Conservation (phyloP, 1,284 basidiomycete genomes). For the Hypsizygus ulmarius region DNA sequence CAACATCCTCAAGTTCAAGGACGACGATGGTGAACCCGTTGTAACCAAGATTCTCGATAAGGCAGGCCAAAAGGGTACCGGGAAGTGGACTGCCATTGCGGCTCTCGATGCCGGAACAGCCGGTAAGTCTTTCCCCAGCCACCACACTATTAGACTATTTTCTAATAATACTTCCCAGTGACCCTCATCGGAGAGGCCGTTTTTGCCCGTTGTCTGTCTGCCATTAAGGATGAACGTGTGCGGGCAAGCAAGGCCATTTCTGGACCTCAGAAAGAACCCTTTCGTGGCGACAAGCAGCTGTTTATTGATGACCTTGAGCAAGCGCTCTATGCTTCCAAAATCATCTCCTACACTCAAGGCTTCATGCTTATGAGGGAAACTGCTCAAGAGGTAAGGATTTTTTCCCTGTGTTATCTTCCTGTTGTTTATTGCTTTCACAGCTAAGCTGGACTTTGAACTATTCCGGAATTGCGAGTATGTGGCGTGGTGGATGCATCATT, state of each 20-base stretch:
- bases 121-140: constrained; percentile 42
- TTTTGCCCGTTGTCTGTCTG: constrained; percentile 96
- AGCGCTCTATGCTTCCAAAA: constrained; percentile 98
- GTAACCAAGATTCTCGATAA: constrained; percentile 93
- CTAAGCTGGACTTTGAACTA: constrained; percentile 86
- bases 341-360: constrained; percentile 98
- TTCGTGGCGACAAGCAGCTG: constrained; percentile 98
- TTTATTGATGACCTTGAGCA: constrained; percentile 99
- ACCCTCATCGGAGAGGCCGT: constrained; percentile 99
- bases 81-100: constrained; percentile 99
- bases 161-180: constrained; percentile 46
- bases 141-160: constrained; percentile 16
- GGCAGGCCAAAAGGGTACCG: constrained; percentile 99
- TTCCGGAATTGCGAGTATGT: constrained; percentile 97
- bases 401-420: constrained; percentile 1
- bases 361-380: constrained; percentile 99
- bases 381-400: constrained; percentile 77
- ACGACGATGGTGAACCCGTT: constrained; percentile 90
- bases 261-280: constrained; percentile 88
- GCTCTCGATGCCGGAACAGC: constrained; percentile 94
- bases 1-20: constrained; percentile 95
- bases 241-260: constrained; percentile 90
- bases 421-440: constrained; percentile 32
- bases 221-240: constrained; percentile 96
- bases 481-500: constrained; percentile 99